Conservation (phyloP, 2,329 filamentous ascomycete genomes). For the Monosporascus sp. region DNA sequence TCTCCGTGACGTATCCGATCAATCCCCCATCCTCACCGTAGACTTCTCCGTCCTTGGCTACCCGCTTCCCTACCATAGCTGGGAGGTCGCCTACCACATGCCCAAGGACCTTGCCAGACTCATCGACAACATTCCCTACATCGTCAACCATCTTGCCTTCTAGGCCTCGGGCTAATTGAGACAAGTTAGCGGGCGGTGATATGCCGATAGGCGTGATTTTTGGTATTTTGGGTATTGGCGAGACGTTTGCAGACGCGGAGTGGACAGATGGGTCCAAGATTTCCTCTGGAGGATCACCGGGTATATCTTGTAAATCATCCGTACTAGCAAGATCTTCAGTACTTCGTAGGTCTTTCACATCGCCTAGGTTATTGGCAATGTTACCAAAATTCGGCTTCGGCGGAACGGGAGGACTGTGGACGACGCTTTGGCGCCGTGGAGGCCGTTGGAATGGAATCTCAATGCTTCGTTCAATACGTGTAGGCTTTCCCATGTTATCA, state of each 20-base stretch:
- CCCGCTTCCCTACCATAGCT: constrained; percentile 46
- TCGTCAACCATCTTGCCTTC: constrained; percentile 46
- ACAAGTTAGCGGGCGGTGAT: constrained; percentile 22
- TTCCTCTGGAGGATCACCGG: constrained; percentile 27
- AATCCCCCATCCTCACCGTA: constrained; percentile 38
- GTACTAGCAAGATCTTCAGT: constrained; percentile 16
- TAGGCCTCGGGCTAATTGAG: constrained; percentile 35
- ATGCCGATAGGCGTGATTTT: constrained; percentile 36
- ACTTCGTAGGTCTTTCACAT: constrained; percentile 18
- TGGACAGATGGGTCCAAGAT: constrained; percentile 27
- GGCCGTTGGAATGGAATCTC: constrained; percentile 26
- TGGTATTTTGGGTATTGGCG: constrained; percentile 37
- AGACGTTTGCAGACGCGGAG: constrained; percentile 32
- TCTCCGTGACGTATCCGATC: constrained; percentile 39
- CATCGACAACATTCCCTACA: constrained; percentile 48
- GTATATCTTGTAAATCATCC: constrained; percentile 15
- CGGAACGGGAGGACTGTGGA: constrained; percentile 6
- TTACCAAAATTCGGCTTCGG: constrained; percentile 7
- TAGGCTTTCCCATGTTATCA: constrained; percentile 27
- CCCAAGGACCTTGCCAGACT: constrained; percentile 45
- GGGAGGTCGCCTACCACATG: constrained; percentile 50
- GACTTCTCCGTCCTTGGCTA: constrained; percentile 42
- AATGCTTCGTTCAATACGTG: constrained; percentile 23
- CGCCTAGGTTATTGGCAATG: constrained; percentile 13
- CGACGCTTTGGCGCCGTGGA: constrained; percentile 15